Evolutionary conservation across 352 stramenopile species (phyloP).

Genomic region (Phytopythium helicoides): DNA sequence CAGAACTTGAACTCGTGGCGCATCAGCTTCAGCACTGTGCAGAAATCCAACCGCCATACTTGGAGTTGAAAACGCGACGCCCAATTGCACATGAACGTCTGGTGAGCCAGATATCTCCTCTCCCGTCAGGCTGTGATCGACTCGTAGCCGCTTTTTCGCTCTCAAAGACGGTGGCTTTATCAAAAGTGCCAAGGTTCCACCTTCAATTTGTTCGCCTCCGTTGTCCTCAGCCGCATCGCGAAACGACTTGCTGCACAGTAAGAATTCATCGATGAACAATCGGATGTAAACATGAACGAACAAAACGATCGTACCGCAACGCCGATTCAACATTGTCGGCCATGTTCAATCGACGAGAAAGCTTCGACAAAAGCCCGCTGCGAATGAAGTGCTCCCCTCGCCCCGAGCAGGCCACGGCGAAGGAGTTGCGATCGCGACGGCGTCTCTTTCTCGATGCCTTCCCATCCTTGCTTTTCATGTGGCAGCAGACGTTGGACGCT

Average conservation of each 20-base stretch:
- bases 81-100: constrained; percentile 32
- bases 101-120: no score
- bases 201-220: constrained; percentile 40
- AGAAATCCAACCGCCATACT: constrained; percentile 66
- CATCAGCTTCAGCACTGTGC: constrained; percentile 12
- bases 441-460: constrained; percentile 2
- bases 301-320: constrained; percentile 13
- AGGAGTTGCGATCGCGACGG: constrained; percentile 21
- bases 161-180: not conserved
- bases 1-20: constrained; percentile 48
- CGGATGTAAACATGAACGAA: not conserved
- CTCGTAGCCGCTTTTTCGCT: not conserved
- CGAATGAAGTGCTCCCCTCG: constrained; percentile 71
- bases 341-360: constrained; percentile 28
- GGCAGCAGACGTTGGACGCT: constrained; percentile 26
- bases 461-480: constrained; percentile 8
- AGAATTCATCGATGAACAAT: not conserved
- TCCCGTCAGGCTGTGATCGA: not conserved
- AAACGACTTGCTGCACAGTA: constrained; percentile 26
- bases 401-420: constrained; percentile 54
- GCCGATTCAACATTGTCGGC: constrained; percentile 20
- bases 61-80: constrained; percentile 58
- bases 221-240: constrained; percentile 25
- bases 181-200: constrained; percentile 44
- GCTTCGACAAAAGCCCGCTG: constrained; percentile 29